Evolutionary conservation across 2,329 filamentous ascomycete species (phyloP).

Genomic region (Sclerotinia nivalis): DNA sequence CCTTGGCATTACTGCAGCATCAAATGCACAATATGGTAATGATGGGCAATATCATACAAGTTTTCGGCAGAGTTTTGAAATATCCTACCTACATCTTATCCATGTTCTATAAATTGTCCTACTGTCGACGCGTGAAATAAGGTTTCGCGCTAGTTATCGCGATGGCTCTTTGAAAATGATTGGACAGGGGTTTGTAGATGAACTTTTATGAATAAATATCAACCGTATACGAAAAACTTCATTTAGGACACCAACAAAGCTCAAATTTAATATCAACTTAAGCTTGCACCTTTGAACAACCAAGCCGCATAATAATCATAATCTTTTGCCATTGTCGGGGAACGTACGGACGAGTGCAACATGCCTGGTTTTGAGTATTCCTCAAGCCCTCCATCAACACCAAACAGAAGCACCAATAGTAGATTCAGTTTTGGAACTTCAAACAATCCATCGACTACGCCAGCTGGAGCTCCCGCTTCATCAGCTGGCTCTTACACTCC

Average conservation of each 20-base stretch:
- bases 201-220: conserved; percentile 16
- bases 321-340: neutral
- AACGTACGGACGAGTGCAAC: conserved; percentile 3
- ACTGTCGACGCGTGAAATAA: conserved; percentile 22
- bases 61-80: neutral
- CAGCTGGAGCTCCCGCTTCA: conserved; percentile 56
- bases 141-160: conserved; percentile 22
- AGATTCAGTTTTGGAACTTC: conserved; percentile 36
- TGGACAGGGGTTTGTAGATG: conserved; percentile 19
- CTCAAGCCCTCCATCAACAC: conserved; percentile 42
- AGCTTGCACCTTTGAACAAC: neutral
- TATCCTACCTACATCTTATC: neutral
- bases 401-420: conserved; percentile 38
- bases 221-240: neutral
- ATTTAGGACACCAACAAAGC: conserved; percentile 3
- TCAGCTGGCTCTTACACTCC: conserved; percentile 56
- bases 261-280: neutral
- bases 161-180: conserved; percentile 22
- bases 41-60: conserved; percentile 13
- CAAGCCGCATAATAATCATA: neutral
- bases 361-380: conserved; percentile 38
- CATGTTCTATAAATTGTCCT: conserved; percentile 15
- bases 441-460: conserved; percentile 55
- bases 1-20: conserved; percentile 43
- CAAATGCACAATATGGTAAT: conserved; percentile 14